Percentiles rank a stretch among this genome's conserved stretches.
These are phyloP conservation scores for Paramecium biaurelia DNA, from an alignment of 73 alveolate species.

Conservation along the genomic window DNA sequence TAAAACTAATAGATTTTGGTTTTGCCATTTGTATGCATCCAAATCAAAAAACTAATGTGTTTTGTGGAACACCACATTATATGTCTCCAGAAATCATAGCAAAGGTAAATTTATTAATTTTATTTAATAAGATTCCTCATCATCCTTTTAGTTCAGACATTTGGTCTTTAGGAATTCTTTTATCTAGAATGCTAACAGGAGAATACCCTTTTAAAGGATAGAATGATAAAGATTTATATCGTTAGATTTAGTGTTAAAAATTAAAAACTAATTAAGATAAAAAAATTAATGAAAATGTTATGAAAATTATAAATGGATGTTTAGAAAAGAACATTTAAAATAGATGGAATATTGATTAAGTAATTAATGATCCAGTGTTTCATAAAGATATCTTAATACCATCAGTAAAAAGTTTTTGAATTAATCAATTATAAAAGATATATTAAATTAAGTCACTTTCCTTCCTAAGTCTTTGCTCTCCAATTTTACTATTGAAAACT, in stretches of 20 bases:
- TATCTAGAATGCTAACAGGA: conserved; percentile 77
- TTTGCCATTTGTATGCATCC: conserved; percentile 71
- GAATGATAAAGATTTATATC: conserved; percentile 76
- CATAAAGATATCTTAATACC: background rate
- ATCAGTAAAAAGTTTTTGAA: background rate
- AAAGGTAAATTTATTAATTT: conserved; percentile 84
- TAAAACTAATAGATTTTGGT: conserved; percentile 85
- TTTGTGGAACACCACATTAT: conserved; percentile 96
- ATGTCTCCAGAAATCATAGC: conserved; percentile 97
- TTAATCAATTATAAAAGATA: background rate
- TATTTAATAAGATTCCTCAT: conserved; percentile 59
- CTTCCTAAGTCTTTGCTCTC: background rate
- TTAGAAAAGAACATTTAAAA: background rate
- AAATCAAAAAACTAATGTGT: conserved; percentile 73
- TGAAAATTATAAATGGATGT: conserved; percentile 29
- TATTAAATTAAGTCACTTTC: background rate
- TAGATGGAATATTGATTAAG: conserved; percentile 19
- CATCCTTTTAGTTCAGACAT: conserved; percentile 63
- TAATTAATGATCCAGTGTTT: conserved; percentile 21
- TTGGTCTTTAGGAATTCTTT: conserved; percentile 78
- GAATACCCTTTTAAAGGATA: conserved; percentile 85
- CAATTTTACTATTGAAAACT: background rate
- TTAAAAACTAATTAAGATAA: background rate
- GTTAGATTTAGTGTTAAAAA: conserved; percentile 22
- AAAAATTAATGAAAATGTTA: background rate